Conservation (phyloP, 805 yeast species). For the Danielozyma ontarioensis region DNA sequence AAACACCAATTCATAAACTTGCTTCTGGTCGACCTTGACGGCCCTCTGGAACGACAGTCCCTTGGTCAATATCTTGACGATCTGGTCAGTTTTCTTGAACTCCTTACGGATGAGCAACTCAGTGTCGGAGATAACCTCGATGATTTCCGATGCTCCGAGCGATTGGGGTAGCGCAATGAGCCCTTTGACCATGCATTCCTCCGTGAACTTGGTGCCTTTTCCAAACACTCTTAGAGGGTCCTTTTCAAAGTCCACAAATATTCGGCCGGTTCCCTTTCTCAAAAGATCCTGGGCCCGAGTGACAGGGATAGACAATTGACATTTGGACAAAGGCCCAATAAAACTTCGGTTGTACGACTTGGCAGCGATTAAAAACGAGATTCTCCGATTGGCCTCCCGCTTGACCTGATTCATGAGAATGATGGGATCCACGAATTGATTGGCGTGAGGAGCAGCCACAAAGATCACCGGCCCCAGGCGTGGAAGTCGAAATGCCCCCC, state of each 20-base stretch:
- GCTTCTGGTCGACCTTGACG: conserved; percentile 77
- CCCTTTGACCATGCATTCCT: conserved; percentile 60
- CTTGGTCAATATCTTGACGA: conserved; percentile 36
- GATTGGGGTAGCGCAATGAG: conserved; percentile 72
- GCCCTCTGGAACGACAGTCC: conserved; percentile 70
- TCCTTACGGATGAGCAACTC: conserved; percentile 66
- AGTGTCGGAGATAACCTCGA: conserved; percentile 64
- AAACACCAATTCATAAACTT: conserved; percentile 80
- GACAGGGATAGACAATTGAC: conserved; percentile 85
- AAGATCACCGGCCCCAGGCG: conserved; percentile 79
- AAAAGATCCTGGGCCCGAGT: conserved; percentile 88
- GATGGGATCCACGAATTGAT: conserved; percentile 81
- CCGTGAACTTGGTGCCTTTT: conserved; percentile 57
- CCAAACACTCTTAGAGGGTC: conserved; percentile 61
- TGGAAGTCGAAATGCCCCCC: conserved; percentile 77
- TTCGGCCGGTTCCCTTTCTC: conserved; percentile 59
- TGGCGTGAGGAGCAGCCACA: conserved; percentile 98
- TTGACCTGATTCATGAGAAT: conserved; percentile 79
- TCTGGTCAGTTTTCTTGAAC: conserved; percentile 48
- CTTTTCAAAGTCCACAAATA: conserved; percentile 46
- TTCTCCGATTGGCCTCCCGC: conserved; percentile 58
- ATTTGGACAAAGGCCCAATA: conserved; percentile 71
- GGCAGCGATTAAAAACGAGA: conserved; percentile 83
- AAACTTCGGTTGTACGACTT: conserved; percentile 59
- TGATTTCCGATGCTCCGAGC: conserved; percentile 70